Conservation (phyloP, 2,329 filamentous ascomycete species). For the Botryotinia calthae region DNA sequence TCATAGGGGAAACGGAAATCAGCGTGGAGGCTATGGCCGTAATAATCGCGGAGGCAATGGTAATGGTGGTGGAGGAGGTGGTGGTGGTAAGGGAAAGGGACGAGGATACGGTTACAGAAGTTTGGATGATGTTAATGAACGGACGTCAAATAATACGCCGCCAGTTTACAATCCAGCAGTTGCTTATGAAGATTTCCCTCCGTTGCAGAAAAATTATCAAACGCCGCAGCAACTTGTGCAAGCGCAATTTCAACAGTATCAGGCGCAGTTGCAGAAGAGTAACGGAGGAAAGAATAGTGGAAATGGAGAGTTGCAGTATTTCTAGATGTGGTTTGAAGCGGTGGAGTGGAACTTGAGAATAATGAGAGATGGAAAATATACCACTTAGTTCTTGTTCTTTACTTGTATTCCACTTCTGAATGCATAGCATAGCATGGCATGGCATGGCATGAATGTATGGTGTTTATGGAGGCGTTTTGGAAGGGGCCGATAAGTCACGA, state of each 20-base stretch:
- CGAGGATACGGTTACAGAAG: constrained; percentile 60
- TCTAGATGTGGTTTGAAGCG: constrained; percentile 17
- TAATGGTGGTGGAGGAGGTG: constrained; percentile 40
- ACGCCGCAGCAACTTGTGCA: constrained; percentile 38
- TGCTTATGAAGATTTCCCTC: constrained; percentile 40
- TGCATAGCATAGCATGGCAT: neutral
- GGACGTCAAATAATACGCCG: constrained; percentile 43
- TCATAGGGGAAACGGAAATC: constrained; percentile 45
- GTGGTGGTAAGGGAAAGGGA: constrained; percentile 45
- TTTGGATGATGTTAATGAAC: constrained; percentile 60
- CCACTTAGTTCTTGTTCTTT: neutral
- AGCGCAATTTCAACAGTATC: constrained; percentile 37
- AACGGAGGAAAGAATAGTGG: constrained; percentile 28
- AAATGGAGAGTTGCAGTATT: constrained; percentile 37
- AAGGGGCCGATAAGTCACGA: neutral
- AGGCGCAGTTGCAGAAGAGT: constrained; percentile 35
- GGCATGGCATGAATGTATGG: neutral
- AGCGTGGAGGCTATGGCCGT: constrained; percentile 36
- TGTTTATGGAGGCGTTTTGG: neutral
- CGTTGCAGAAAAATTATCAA: constrained; percentile 38
- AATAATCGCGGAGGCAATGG: constrained; percentile 37
- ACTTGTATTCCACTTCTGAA: neutral
- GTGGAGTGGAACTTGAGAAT: neutral
- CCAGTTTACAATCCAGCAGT: constrained; percentile 36
- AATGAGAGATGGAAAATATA: neutral